A percentile compares a stretch with the other conserved stretches of the same genome.
phyloP scores from a whole-genome alignment of 129 eudicot genomes.

The Lactuca sativa region DNA sequence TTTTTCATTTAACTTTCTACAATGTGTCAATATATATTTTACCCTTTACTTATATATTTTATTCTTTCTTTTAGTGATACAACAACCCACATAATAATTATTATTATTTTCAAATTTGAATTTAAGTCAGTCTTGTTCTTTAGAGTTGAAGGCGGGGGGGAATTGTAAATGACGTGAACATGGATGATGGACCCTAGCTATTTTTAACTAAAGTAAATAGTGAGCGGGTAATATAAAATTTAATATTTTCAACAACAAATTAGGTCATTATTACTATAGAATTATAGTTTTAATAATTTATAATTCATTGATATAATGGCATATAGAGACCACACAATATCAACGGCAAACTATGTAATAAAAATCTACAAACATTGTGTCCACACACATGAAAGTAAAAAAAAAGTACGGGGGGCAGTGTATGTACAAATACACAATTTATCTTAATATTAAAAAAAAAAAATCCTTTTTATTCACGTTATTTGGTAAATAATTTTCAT shows the following conservation, averaged over 20 bases:
- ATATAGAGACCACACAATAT: background rate
- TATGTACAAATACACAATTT: too few species aligned
- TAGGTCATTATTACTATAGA: background rate
- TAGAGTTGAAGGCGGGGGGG: slow-evolving; percentile 19
- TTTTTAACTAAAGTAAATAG: background rate
- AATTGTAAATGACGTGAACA: slow-evolving; percentile 1
- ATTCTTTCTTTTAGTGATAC: background rate
- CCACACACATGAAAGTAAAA: too few species aligned
- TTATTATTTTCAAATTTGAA: slow-evolving; percentile 8
- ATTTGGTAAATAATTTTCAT: too few species aligned
- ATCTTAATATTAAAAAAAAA: too few species aligned
- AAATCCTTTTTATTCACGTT: too few species aligned
- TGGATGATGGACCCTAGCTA: background rate
- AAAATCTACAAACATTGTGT: too few species aligned
- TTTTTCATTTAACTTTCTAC: background rate
- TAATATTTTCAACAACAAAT: slow-evolving; percentile 5
- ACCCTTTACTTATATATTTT: background rate
- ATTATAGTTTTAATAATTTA: background rate
- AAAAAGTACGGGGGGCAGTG: too few species aligned
- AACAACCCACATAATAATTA: background rate
- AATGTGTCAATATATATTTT: too few species aligned
- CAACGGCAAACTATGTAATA: background rate
- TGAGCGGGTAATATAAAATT: background rate
- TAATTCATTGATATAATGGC: background rate
- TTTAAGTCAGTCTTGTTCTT: background rate